A percentile compares a stretch with the other conserved stretches of the same genome.
Evolutionary conservation across 2,329 filamentous ascomycete genomes (phyloP).

Genomic region (Pestalotiopsis fici): DNA sequence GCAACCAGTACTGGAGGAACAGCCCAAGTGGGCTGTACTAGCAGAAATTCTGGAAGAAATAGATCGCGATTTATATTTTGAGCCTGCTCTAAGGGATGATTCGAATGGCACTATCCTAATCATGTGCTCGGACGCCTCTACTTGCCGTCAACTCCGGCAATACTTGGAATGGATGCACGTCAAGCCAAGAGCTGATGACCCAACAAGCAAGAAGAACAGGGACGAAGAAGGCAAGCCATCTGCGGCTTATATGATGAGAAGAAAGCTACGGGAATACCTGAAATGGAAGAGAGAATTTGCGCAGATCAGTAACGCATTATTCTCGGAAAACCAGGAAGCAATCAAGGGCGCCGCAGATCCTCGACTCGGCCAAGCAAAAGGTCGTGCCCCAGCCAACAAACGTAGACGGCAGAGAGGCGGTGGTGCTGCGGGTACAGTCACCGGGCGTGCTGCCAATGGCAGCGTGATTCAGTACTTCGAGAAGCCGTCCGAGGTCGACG

Average conservation of each 20-base stretch:
- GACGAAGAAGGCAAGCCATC: slow-evolving; percentile 64
- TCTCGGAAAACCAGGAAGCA: slow-evolving; percentile 77
- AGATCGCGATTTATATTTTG: slow-evolving; percentile 85
- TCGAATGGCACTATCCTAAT: slow-evolving; percentile 92
- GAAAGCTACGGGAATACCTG: slow-evolving; percentile 83
- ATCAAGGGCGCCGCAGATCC: slow-evolving; percentile 67
- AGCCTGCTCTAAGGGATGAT: slow-evolving; percentile 73
- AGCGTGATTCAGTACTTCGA: slow-evolving; percentile 80
- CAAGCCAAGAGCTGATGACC: slow-evolving; percentile 49
- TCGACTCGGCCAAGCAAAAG: slow-evolving; percentile 49
- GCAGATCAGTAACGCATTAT: slow-evolving; percentile 77
- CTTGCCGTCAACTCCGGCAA: slow-evolving; percentile 85
- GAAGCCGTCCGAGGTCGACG: slow-evolving; percentile 78
- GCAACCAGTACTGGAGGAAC: slow-evolving; percentile 83
- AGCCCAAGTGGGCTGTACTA: slow-evolving; percentile 89
- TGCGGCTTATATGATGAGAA: slow-evolving; percentile 85
- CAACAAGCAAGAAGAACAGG: slow-evolving; percentile 35
- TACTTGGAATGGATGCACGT: slow-evolving; percentile 91
- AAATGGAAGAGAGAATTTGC: slow-evolving; percentile 90
- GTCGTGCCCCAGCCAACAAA: slow-evolving; percentile 79
- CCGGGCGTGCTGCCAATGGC: slow-evolving; percentile 69
- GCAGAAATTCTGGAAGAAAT: slow-evolving; percentile 94
- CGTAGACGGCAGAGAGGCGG: slow-evolving; percentile 82
- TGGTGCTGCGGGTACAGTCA: slow-evolving; percentile 56
- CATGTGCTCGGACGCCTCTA: slow-evolving; percentile 89